Base-by-base conservation (phyloP, 768 basidiomycete genomes). In the Lyophyllum semitale region DNA sequence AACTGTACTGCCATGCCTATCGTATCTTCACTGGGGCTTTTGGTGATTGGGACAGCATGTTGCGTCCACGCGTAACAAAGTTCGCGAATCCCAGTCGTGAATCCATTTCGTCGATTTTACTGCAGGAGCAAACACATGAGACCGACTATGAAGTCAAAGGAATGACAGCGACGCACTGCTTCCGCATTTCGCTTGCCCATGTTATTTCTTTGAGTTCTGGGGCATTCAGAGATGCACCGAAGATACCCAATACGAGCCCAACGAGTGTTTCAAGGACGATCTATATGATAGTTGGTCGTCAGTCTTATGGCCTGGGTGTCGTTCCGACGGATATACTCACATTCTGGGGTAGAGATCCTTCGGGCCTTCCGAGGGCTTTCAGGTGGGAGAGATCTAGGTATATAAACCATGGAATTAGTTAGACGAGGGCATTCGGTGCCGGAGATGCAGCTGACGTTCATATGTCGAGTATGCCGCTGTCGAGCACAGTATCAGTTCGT, bases 161-260 rank as follows among this genome's bases (percentile, higher is more conserved):
- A 30, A 35, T n/a, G 9, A n/a, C 41, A 20, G 27, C 7, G 27
- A 70, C 84, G 61, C 62, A 92, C 92, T 87, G 80, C 66, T 81
- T 86, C 62, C 81, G 82, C 92, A 94, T 94, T 72, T 95, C 92
- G 62, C 89, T 91, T 17, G 90, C 83, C 93, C 91, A 95, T 30
- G 88, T 88, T 55, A 93, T 90, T 63, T 93, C 89, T 61, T 87
- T 91, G 30, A 93, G 71, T 29, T 77, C 67, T 1, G 90, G 83
- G 7, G 87, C 79, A 59, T 81, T 86, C 55, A 90, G 62, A n/a
- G 84, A 82, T 29, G 89, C 88, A 7, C 91, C 92, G 3, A 92
- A 54, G 18, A 83, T 85, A 20, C 91, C 90, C 9, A 88, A 57
- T n/a, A 85, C 61, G 18, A 93, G 75, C 1, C 84, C 82, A 49